A percentile compares a stretch with the other conserved stretches of the same genome.
Evolutionary conservation across 495 filamentous ascomycete genomes (phyloP).

Genomic region (Hypoxylon cercidicola): DNA sequence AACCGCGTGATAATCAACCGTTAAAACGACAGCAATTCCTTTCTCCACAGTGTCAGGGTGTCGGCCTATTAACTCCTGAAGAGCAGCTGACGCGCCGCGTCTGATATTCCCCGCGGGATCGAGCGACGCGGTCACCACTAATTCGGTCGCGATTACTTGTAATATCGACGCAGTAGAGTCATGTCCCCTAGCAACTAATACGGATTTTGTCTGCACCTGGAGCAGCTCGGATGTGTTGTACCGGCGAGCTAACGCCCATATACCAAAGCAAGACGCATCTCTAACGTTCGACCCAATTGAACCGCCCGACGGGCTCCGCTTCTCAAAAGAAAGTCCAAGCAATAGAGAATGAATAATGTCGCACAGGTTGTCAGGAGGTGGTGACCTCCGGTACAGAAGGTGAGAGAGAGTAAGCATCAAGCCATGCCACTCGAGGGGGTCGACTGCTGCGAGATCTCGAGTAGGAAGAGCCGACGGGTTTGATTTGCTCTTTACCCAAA

Average conservation of each 20-base stretch:
- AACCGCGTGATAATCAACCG: slow-evolving; percentile 92
- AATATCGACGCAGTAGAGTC: slow-evolving; percentile 63
- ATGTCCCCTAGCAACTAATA: slow-evolving; percentile 40
- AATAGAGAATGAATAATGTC: slow-evolving; percentile 77
- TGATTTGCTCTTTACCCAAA: slow-evolving; percentile 61
- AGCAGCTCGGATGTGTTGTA: slow-evolving; percentile 85
- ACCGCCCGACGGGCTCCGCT: slow-evolving; percentile 79
- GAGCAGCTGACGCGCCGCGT: slow-evolving; percentile 87
- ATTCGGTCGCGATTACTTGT: slow-evolving; percentile 80
- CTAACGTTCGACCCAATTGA: slow-evolving; percentile 93
- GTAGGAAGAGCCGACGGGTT: slow-evolving; percentile 49
- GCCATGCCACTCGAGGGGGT: slow-evolving; percentile 90
- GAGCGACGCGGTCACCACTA: slow-evolving; percentile 83
- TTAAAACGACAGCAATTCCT: slow-evolving; percentile 86
- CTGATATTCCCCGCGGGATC: slow-evolving; percentile 94
- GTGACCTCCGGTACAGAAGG: slow-evolving; percentile 79
- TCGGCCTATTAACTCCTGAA: slow-evolving; percentile 93
- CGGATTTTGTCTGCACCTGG: slow-evolving; percentile 60
- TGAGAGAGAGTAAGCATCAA: slow-evolving; percentile 87
- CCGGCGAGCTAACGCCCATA: slow-evolving; percentile 89
- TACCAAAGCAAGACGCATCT: slow-evolving; percentile 94
- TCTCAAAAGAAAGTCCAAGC: slow-evolving; percentile 83
- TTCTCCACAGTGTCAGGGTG: slow-evolving; percentile 84
- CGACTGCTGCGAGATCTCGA: slow-evolving; percentile 75
- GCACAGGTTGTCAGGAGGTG: slow-evolving; percentile 71